Evolutionary conservation across 1,284 basidiomycete genomes (phyloP).

Genomic region (Trichosporon coremiiforme): DNA sequence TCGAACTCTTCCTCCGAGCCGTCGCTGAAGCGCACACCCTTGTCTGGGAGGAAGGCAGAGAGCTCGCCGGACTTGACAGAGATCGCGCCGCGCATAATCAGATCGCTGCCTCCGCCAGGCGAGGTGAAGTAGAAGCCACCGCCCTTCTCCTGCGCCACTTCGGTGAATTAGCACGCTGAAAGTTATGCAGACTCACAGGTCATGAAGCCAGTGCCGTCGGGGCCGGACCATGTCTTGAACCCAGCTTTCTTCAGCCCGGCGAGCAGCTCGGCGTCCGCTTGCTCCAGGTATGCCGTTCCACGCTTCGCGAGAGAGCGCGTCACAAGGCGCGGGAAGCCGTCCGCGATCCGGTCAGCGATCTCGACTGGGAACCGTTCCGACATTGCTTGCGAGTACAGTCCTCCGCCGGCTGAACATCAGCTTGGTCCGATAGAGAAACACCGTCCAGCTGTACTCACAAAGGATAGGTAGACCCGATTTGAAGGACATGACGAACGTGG

Average conservation of each 20-base stretch:
- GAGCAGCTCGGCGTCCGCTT: background rate
- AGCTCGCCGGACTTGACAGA: slow-evolving; percentile 56
- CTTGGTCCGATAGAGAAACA: too few relatives aligned
- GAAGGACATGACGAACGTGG: slow-evolving; percentile 66
- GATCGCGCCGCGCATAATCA: slow-evolving; percentile 66
- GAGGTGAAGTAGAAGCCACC: slow-evolving; percentile 60
- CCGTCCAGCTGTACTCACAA: slow-evolving; percentile 45
- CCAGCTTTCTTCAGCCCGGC: background rate
- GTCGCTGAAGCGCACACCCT: slow-evolving; percentile 66
- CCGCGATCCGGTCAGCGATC: slow-evolving; percentile 61
- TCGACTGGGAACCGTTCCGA: slow-evolving; percentile 43
- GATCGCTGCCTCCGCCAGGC: slow-evolving; percentile 62
- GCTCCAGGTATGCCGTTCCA: slow-evolving; percentile 36
- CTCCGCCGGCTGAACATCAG: background rate
- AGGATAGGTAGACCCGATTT: slow-evolving; percentile 58
- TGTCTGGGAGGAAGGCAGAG: slow-evolving; percentile 56
- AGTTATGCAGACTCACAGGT: background rate
- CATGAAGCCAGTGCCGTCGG: background rate
- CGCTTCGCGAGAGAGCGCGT: slow-evolving; percentile 62
- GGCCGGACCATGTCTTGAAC: background rate
- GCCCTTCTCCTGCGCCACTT: slow-evolving; percentile 29
- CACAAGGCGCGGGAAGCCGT: slow-evolving; percentile 61
- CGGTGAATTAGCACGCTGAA: background rate
- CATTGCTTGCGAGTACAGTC: slow-evolving; percentile 16
- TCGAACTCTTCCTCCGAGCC: slow-evolving; percentile 68